Conservation (phyloP, 2,329 filamentous ascomycete species). For the Colletotrichum sp. region DNA sequence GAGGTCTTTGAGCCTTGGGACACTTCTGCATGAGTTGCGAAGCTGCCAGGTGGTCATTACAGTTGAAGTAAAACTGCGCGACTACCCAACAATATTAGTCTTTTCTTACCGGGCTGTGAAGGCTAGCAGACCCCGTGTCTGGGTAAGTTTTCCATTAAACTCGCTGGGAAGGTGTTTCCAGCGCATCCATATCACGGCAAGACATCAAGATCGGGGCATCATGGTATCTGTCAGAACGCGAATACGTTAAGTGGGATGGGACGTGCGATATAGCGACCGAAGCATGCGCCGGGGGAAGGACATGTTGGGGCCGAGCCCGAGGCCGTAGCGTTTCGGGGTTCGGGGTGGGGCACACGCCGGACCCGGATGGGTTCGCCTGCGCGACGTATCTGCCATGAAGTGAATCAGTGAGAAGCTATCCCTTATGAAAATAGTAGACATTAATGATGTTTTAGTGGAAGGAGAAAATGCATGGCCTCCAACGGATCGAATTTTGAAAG, state of each 20-base stretch:
- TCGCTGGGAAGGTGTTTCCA: background rate
- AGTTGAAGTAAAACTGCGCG: background rate
- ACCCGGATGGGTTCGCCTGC: background rate
- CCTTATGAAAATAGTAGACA: background rate
- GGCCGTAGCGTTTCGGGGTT: background rate
- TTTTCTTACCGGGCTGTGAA: background rate
- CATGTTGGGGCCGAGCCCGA: background rate
- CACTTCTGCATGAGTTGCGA: background rate
- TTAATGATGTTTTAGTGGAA: too few species aligned
- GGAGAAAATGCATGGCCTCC: background rate
- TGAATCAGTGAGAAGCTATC: background rate
- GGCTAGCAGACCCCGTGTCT: background rate
- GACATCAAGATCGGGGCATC: background rate
- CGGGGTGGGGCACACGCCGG: background rate
- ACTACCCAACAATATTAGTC: fast-evolving
- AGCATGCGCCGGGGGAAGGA: background rate
- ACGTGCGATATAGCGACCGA: background rate
- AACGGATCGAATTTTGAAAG: background rate
- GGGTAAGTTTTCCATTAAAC: background rate
- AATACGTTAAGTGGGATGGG: background rate
- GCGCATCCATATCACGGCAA: background rate
- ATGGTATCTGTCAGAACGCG: background rate
- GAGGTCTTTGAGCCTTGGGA: background rate
- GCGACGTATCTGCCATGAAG: fast-evolving
- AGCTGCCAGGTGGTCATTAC: background rate